Base-by-base conservation (phyloP, 805 yeast species). In the Scheffersomyces spartinae region DNA sequence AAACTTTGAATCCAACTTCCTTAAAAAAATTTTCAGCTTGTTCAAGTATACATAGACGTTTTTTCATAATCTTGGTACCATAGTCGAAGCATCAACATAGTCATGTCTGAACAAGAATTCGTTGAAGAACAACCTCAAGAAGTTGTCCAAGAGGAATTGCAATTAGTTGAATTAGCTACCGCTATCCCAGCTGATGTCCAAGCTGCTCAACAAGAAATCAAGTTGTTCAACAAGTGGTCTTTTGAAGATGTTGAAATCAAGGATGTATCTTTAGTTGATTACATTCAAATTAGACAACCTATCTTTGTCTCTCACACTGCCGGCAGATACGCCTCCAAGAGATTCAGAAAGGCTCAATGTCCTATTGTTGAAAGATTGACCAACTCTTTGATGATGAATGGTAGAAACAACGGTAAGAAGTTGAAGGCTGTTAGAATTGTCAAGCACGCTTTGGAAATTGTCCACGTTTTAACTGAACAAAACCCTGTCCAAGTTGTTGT, bases 371-470 rank as follows among this genome's bases (percentile, higher is more conserved):
- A 91, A 80, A 88, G 99, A 78, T 76, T 91, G 66, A 88, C 97
- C 70, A 88, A 91, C 88, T 81, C 98, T 43, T 75, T 91, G 63
- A 91, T 91, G 98, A 91, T 91, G 98, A 86, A 91, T 81, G 99
- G 99, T 75, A 88, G 97, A 77, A 91, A 91, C 93, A 91, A 93
- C 81, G 99, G 99, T 79, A 91, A 91, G 80, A 91, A 91, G 75
- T 83, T 93, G 68, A 86, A 88, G 82, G 98, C 99, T 54, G 97
- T 91, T 52, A 86, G 97, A 81, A 91, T 91, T 64, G 85, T 91
- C 66, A 83, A 93, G 77, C 98, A 91, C 78, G 88, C 99, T 52
- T 72, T 91, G 61, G 99, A 91, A 69, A 91, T 91, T 75, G 77
- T 91, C 68, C 63, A 78, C 76, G 86, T 91, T 47, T 77, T 93